Evolutionary conservation across 768 basidiomycete genomes (phyloP), one percentile per base, ranked within the genome.

Genomic region (Amanita jacksonii): DNA sequence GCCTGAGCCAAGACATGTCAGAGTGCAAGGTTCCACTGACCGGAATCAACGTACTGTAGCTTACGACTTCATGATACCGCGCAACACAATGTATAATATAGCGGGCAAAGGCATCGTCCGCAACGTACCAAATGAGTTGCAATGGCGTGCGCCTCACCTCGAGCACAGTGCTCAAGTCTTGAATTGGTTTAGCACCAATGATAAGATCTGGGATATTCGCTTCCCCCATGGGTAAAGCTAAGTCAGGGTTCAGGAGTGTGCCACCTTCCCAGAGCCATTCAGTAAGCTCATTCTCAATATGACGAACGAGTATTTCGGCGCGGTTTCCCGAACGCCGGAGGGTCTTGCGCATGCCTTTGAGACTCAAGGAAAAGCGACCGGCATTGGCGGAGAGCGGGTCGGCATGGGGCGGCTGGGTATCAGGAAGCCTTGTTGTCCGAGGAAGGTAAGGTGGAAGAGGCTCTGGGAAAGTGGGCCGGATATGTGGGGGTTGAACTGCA

Each of bases 61-160:
- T 84, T 53, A 89, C 80, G 47, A 90, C 60, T 46, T 78, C 77
- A 58, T 88, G 76, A 60, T 81, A 89, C 28, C 86, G 69, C 32
- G 85, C 85, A 47, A 83, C 80, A 51, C 86, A 89, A 51, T 91
- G 87, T 5, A 89, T 77, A 36, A 89, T 74, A 53, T 85, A 89
- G 24, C 87, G 72, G 22, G 81, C 77, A 63, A 87, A 89, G 0
- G 77, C 68, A 54, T 86, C 82, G 45, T 81, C 73, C 4, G 66
- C 53, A 47, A 82, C 77, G n/a, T 65, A 69, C 87, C 87, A 90
- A 3, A 88, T 69, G 15, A 89, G 68, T 56, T 79, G 74, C 8
- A 74, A 60, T 1, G 82, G 77, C 5, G 79, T 79, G 18, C 84
- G 65, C 3, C 70, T 70, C 9, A 89, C 66, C 54, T 90, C 85